Evolutionary conservation across 2,329 filamentous ascomycete species (phyloP), one percentile per base, ranked within the genome.

Genomic region (Aspergillus sp.): DNA sequence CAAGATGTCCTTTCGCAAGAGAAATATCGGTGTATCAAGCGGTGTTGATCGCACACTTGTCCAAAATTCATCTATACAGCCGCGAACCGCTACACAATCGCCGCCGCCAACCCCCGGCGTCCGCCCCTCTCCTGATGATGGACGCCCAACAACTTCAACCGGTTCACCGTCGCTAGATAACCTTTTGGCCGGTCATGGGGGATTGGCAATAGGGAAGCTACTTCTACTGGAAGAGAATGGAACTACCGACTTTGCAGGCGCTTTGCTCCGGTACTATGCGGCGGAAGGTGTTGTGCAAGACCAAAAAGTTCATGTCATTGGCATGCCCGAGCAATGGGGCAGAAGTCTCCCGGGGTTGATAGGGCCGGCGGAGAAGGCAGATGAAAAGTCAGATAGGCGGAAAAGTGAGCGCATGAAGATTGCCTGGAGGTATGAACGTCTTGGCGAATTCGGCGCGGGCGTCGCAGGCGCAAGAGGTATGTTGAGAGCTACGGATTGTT

Each of bases 241-340:
- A 0, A 97, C 94, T 0, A 99, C 95, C 0, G 95, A 99, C 75
- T 99, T 96, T 80, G 89, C 91, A 0, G 92, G 93, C 2, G 87
- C 91, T 28, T 80, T 98, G 61, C 79, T 97, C 49, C 86, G 91
- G 59, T 97, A 95, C 75, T 99, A 92, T 78, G 94, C 93, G 0
- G 93, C 94, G 0, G 93, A 99, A 78, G 95, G 95, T 2, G 85
- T 98, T 4, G 87, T 96, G 6, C 95, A 99, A 73, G 93, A 92
- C 1, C 95, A 99, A 72, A 85, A 89, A 60, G 87, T 99, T 54
- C 93, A 97, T 77, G 87, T 96, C 3, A 83, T 98, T 43, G 94
- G 93, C 2, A 83, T 91, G 64, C 87, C 88, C 7, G 90, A 95
- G 64, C 82, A 84, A 51, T 98, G 95, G 95, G 87, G 88, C 43